phyloP scores from a whole-genome alignment of 2,329 filamentous ascomycete species.

The Thelonectria discophora region DNA sequence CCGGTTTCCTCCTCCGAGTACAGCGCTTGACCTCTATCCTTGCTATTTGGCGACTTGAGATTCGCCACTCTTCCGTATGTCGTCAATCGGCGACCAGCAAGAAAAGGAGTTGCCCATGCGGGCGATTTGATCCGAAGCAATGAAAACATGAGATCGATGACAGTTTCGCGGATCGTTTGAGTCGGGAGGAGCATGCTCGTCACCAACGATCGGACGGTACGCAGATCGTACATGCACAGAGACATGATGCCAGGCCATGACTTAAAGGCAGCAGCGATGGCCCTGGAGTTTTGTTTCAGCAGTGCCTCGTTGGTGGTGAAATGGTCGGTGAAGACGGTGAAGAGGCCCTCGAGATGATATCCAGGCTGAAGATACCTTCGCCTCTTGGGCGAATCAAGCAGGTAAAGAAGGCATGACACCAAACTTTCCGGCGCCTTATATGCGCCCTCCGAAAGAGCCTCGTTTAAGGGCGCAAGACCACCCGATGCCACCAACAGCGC shows the following conservation, averaged over 20 bases:
- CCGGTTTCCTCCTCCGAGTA: slow-evolving; percentile 72
- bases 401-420: slow-evolving; percentile 85
- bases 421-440: slow-evolving; percentile 94
- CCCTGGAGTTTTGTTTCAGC: slow-evolving; percentile 87
- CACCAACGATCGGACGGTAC: slow-evolving; percentile 81
- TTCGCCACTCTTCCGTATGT: slow-evolving; percentile 96
- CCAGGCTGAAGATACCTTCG: slow-evolving; percentile 86
- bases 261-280: slow-evolving; percentile 90
- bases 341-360: slow-evolving; percentile 87
- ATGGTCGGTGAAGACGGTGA: slow-evolving; percentile 93
- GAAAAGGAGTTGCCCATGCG: slow-evolving; percentile 93
- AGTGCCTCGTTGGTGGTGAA: slow-evolving; percentile 65
- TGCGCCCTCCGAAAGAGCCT: slow-evolving; percentile 87
- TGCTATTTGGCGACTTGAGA: slow-evolving; percentile 69
- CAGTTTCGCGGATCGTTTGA: slow-evolving; percentile 71
- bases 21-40: slow-evolving; percentile 58
- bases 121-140: slow-evolving; percentile 86
- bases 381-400: slow-evolving; percentile 84
- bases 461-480: slow-evolving; percentile 86
- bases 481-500: slow-evolving; percentile 82
- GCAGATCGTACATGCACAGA: slow-evolving; percentile 86
- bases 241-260: slow-evolving; percentile 94
- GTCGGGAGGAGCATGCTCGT: slow-evolving; percentile 69
- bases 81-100: slow-evolving; percentile 90
- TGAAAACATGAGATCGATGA: slow-evolving; percentile 86